Percentiles rank a stretch among this genome's conserved stretches.
Conservation (phyloP, 495 filamentous ascomycete species). For the Penicillium ucsense region DNA sequence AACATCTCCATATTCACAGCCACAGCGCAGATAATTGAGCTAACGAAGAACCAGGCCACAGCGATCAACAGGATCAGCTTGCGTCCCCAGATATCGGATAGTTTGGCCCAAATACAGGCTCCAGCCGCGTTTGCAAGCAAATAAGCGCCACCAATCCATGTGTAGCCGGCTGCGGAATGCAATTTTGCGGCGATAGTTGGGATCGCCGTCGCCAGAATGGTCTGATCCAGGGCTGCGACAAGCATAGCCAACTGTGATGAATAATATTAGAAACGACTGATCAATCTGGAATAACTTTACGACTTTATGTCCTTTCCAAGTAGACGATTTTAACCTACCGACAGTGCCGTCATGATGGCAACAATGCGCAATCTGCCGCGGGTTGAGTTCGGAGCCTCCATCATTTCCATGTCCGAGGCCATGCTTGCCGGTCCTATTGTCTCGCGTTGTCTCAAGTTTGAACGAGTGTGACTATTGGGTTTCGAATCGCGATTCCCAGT, state of each 20-base stretch:
- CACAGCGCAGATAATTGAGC: constrained; percentile 39
- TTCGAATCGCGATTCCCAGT: too few species aligned
- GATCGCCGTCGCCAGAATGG: constrained; percentile 52
- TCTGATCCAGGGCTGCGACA: constrained; percentile 53
- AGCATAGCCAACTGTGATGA: constrained; percentile 26
- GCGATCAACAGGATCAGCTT: constrained; percentile 42
- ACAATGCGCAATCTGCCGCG: constrained; percentile 14
- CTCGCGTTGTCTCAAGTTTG: too few species aligned
- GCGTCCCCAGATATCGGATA: constrained; percentile 53
- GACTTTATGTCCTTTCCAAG: too few species aligned
- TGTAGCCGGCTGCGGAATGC: constrained; percentile 50
- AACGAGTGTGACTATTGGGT: too few species aligned
- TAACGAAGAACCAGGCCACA: constrained; percentile 33
- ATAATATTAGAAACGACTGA: background rate
- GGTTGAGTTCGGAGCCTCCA: constrained; percentile 4
- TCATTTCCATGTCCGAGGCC: constrained; percentile 11
- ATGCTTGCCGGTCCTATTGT: background rate
- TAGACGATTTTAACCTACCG: constrained; percentile 8
- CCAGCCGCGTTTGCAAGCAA: constrained; percentile 45
- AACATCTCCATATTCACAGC: constrained; percentile 43
- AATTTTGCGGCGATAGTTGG: constrained; percentile 48
- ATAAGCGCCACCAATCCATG: constrained; percentile 62
- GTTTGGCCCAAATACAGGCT: constrained; percentile 46
- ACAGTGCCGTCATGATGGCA: constrained; percentile 18
- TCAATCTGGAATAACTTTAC: background rate